These are phyloP conservation scores for Eimeria sp. DNA, from an alignment of 169 alveolate genomes.

Conservation along the genomic window DNA sequence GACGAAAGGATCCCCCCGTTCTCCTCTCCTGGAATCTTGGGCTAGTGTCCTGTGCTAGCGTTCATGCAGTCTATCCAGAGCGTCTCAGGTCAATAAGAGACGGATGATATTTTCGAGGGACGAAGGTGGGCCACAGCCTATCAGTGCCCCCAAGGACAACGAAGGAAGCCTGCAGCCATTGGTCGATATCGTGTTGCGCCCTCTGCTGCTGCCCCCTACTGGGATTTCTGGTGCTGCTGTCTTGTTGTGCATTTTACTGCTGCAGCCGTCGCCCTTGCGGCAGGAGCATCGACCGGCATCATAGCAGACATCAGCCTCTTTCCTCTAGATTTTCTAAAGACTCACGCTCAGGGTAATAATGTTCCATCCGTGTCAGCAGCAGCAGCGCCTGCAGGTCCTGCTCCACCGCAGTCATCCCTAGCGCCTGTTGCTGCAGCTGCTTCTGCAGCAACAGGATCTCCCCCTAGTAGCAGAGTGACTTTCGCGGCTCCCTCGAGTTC, in stretches of 20 bases:
- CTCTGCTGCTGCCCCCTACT: background rate
- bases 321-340: constrained; percentile 61
- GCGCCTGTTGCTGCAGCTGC: background rate
- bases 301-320: constrained; percentile 51
- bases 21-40: too few relatives aligned
- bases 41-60: too few relatives aligned
- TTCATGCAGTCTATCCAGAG: background rate
- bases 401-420: background rate
- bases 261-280: constrained; percentile 75
- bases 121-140: constrained; percentile 19
- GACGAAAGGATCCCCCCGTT: background rate
- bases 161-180: background rate
- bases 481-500: too few relatives aligned
- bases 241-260: background rate
- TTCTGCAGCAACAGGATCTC: background rate
- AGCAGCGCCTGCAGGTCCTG: background rate
- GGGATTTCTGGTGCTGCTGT: background rate
- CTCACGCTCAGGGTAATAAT: constrained; percentile 45
- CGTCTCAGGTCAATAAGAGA: background rate
- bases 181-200: too few relatives aligned
- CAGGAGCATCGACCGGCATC: constrained; percentile 75
- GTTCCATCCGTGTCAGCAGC: background rate
- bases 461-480: background rate
- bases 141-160: background rate
- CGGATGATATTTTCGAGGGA: constrained; percentile 33